Conservation (phyloP, 2,329 filamentous ascomycete species). For the Geosmithia flava region DNA sequence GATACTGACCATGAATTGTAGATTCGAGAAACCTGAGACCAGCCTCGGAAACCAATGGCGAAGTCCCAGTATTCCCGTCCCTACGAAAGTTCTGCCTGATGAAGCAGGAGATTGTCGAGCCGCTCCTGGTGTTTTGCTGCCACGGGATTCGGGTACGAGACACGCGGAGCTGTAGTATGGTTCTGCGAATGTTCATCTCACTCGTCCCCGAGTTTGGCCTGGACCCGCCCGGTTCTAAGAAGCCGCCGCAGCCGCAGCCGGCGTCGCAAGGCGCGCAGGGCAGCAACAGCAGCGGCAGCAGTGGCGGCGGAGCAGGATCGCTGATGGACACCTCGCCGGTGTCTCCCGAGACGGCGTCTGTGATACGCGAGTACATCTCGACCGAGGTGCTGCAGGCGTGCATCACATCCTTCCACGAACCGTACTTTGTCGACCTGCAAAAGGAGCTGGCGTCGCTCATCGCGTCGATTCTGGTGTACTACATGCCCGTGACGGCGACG, state of each 20-base stretch:
- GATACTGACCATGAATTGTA: slow-evolving; percentile 4
- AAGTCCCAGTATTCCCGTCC: slow-evolving; percentile 32
- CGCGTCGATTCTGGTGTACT: slow-evolving; percentile 70
- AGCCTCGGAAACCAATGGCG: slow-evolving; percentile 7
- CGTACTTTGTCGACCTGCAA: slow-evolving; percentile 93
- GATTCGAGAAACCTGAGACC: slow-evolving; percentile 16
- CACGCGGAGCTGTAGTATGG: slow-evolving; percentile 74
- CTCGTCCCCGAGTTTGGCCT: slow-evolving; percentile 76
- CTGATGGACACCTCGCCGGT: slow-evolving; percentile 30
- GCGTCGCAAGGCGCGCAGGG: slow-evolving; percentile 5
- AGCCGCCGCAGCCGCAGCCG: slow-evolving; percentile 4
- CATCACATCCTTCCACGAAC: slow-evolving; percentile 82
- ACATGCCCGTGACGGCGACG: slow-evolving; percentile 55
- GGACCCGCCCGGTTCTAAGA: slow-evolving; percentile 13
- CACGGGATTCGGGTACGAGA: slow-evolving; percentile 86
- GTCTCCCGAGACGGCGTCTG: slow-evolving; percentile 41
- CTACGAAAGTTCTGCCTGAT: slow-evolving; percentile 76
- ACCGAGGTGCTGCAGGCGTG: slow-evolving; percentile 81
- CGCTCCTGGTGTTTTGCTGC: slow-evolving; percentile 81
- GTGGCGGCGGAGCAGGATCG: background rate
- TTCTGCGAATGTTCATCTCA: slow-evolving; percentile 74
- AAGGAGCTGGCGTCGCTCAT: slow-evolving; percentile 84
- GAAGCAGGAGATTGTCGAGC: slow-evolving; percentile 68
- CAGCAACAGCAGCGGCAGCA: background rate
- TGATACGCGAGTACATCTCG: slow-evolving; percentile 81